Evolutionary conservation across 2,329 filamentous ascomycete genomes (phyloP).

Genomic region (Penicillium expansum): DNA sequence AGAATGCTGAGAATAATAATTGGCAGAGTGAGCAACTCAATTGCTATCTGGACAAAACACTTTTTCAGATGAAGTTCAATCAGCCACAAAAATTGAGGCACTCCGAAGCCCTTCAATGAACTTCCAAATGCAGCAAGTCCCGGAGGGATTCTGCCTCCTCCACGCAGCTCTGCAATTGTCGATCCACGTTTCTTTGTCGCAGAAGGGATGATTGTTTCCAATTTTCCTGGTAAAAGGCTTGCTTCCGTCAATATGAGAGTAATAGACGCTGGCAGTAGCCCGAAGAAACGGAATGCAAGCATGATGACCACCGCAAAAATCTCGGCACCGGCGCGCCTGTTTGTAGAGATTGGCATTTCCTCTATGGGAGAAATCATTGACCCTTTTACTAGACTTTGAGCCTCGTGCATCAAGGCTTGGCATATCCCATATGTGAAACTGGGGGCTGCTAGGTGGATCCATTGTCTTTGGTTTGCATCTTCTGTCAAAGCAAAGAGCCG

Average conservation of each 20-base stretch:
- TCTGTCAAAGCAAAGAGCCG: neutral
- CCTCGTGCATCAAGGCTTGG: neutral
- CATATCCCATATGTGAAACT: neutral
- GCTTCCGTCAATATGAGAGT: neutral
- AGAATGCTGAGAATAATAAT: neutral
- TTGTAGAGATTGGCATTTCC: neutral
- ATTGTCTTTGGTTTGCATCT: neutral
- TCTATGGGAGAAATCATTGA: neutral
- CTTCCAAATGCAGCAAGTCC: neutral
- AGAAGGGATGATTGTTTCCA: slow-evolving; percentile 1
- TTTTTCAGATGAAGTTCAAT: slow-evolving; percentile 6
- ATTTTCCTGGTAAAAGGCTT: neutral
- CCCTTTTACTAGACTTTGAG: neutral
- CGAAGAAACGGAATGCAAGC: neutral
- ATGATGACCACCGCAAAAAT: neutral
- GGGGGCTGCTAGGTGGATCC: neutral
- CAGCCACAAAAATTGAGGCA: neutral
- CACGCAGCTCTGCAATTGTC: neutral
- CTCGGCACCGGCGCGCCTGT: neutral
- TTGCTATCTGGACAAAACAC: slow-evolving; percentile 1
- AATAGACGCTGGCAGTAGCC: neutral
- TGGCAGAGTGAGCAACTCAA: neutral
- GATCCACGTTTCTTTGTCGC: neutral
- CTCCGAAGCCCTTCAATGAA: neutral
- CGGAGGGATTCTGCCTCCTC: neutral